Evolutionary conservation across 208 protist genomes (phyloP).

Genomic region (Borovskyia barvae): DNA sequence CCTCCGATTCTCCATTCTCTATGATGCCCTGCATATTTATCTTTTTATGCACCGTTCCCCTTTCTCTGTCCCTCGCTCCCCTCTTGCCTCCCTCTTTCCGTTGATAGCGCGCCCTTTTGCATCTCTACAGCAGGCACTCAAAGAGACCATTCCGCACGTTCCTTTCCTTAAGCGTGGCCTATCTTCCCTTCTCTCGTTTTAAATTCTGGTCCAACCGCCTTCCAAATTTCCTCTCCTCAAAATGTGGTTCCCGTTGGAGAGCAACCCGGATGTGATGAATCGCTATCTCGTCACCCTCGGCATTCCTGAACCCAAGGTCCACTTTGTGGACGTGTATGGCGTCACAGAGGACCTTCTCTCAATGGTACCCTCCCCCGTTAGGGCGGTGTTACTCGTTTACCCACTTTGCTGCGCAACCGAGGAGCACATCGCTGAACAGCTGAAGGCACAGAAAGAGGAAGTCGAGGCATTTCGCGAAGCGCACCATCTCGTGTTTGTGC

Average conservation of each 20-base stretch:
- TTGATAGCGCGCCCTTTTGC: background rate
- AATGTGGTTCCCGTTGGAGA: conserved; percentile 92
- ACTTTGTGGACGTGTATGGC: conserved; percentile 93
- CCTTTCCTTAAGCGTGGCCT: background rate
- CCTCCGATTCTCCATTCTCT: no score
- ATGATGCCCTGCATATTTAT: no score
- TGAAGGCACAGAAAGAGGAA: conserved; percentile 30
- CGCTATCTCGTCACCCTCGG: conserved; percentile 64
- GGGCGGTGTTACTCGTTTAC: conserved; percentile 92
- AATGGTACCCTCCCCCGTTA: conserved; percentile 89
- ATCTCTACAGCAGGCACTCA: no score
- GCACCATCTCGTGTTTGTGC: conserved; percentile 85
- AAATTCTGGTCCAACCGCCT: background rate
- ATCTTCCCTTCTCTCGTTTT: conserved; percentile 8
- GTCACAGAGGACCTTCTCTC: conserved; percentile 82
- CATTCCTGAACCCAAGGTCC: conserved; percentile 37
- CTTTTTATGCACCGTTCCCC: no score
- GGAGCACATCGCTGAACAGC: conserved; percentile 6
- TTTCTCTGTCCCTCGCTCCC: background rate
- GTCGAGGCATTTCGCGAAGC: conserved; percentile 36
- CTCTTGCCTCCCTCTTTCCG: background rate
- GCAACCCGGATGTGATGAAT: conserved; percentile 93
- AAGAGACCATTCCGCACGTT: background rate
- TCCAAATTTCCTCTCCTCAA: background rate
- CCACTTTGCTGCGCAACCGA: conserved; percentile 72